These are phyloP conservation scores for Dicorynia guianensis DNA, from an alignment of 306 rosid genomes.

Conservation along the genomic window DNA sequence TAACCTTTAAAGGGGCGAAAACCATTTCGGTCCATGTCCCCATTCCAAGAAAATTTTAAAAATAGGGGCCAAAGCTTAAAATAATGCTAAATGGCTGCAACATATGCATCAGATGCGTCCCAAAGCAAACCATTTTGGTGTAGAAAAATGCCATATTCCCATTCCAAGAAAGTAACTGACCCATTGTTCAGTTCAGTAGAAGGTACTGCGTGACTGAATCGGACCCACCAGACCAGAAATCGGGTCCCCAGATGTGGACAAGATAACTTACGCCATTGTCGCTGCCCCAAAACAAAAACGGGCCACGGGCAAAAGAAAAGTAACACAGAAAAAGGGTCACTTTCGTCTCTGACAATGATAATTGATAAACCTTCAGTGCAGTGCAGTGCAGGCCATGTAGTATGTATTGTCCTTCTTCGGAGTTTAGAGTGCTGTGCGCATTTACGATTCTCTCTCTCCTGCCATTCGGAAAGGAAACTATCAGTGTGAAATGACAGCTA, in stretches of 20 bases:
- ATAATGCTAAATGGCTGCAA: no score
- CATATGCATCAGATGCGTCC: no score
- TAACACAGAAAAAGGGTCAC: slow-evolving; percentile 6
- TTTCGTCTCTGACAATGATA: slow-evolving; percentile 2
- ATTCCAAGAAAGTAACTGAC: no score
- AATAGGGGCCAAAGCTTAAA: no score
- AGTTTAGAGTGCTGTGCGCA: no score
- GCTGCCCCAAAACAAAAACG: slow-evolving; percentile 18
- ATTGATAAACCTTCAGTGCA: slow-evolving; percentile 2
- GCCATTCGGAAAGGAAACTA: no score
- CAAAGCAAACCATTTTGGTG: no score
- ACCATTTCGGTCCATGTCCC: no score
- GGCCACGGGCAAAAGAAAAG: slow-evolving; percentile 6
- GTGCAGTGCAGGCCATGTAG: no score
- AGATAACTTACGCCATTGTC: slow-evolving; percentile 43
- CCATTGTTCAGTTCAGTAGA: neutral
- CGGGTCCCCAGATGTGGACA: slow-evolving; percentile 48
- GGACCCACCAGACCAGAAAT: neutral
- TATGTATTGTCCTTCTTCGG: no score
- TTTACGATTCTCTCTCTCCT: no score
- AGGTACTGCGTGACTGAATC: neutral
- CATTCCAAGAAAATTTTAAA: no score
- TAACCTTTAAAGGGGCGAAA: neutral
- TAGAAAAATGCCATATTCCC: neutral
- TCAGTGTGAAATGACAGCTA: slow-evolving; percentile 33